A percentile compares a stretch with the other conserved stretches of the same genome.
Evolutionary conservation across 1,139 yeast species (phyloP).

Genomic region (Geotrichum macrosporum): DNA sequence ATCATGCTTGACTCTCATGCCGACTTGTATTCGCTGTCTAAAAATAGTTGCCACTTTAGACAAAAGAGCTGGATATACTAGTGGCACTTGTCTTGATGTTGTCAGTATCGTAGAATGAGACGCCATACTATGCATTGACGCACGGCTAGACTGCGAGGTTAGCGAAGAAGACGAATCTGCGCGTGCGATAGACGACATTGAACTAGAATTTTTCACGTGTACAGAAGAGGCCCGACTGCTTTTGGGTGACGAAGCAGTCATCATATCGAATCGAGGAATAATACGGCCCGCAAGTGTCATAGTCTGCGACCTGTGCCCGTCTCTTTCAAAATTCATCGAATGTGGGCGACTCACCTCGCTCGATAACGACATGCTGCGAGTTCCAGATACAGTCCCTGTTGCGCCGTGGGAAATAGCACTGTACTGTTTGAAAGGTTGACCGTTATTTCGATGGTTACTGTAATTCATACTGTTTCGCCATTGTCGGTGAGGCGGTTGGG

Average conservation of each 20-base stretch:
- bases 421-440: no score
- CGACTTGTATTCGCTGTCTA: slow-evolving; percentile 62
- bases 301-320: slow-evolving; percentile 20
- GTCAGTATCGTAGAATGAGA: slow-evolving; percentile 40
- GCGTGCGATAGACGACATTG: slow-evolving; percentile 5
- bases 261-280: slow-evolving; percentile 30
- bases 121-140: slow-evolving; percentile 15
- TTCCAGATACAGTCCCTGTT: not conserved
- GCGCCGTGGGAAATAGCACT: no score
- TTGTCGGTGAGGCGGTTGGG: no score
- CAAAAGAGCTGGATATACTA: slow-evolving; percentile 82
- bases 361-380: slow-evolving; percentile 11
- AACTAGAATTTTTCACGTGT: not conserved
- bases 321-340: slow-evolving; percentile 21
- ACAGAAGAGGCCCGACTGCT: no score
- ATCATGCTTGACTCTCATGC: slow-evolving; percentile 89
- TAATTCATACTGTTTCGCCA: no score
- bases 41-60: slow-evolving; percentile 81
- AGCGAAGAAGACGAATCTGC: slow-evolving; percentile 4
- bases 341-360: not conserved
- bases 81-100: slow-evolving; percentile 50
- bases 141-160: slow-evolving; percentile 18
- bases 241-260: no score
- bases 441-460: no score
- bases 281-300: slow-evolving; percentile 33